A percentile compares a stretch with the other conserved stretches of the same genome.
phyloP scores from a whole-genome alignment of 2,329 filamentous ascomycete species.

The Calycina herbarum region DNA sequence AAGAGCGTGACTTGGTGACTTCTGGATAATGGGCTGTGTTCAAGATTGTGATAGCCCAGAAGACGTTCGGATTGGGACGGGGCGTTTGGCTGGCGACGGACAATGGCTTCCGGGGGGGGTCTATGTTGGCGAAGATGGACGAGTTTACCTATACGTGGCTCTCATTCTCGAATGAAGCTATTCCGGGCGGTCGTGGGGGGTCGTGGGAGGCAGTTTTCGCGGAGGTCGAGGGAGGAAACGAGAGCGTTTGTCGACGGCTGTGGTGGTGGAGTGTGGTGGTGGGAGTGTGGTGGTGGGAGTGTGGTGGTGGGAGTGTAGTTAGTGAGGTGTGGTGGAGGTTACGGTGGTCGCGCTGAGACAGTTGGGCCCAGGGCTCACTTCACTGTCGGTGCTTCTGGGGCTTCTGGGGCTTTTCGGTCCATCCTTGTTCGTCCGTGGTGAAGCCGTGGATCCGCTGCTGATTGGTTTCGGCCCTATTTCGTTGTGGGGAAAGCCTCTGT shows the following conservation, averaged over 20 bases:
- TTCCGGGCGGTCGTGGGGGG: background rate
- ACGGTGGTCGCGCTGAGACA: background rate
- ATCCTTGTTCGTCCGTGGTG: slow-evolving; percentile 8
- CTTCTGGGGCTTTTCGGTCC: slow-evolving; percentile 5
- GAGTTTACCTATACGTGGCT: background rate
- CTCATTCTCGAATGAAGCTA: slow-evolving; percentile 1
- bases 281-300: background rate
- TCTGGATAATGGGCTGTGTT: slow-evolving; percentile 2
- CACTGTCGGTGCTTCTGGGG: background rate
- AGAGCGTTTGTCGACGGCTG: background rate
- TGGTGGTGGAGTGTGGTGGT: slow-evolving; percentile 7
- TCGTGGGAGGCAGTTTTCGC: background rate
- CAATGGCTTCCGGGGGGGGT: background rate
- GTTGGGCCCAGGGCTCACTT: background rate
- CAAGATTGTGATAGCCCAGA: slow-evolving; percentile 13
- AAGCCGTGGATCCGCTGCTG: slow-evolving; percentile 5
- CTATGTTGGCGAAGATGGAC: background rate
- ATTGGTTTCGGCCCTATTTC: slow-evolving; percentile 18
- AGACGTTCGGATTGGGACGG: slow-evolving; percentile 10
- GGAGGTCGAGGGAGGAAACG: background rate
- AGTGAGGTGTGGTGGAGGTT: background rate
- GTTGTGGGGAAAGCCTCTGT: slow-evolving; percentile 18
- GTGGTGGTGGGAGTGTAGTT: background rate
- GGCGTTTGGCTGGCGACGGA: background rate
- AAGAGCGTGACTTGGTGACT: slow-evolving; percentile 10